A percentile compares a stretch with the other conserved stretches of the same genome.
phyloP scores from a whole-genome alignment of 2,329 filamentous ascomycete genomes.

The Sphaerostilbella broomeana region DNA sequence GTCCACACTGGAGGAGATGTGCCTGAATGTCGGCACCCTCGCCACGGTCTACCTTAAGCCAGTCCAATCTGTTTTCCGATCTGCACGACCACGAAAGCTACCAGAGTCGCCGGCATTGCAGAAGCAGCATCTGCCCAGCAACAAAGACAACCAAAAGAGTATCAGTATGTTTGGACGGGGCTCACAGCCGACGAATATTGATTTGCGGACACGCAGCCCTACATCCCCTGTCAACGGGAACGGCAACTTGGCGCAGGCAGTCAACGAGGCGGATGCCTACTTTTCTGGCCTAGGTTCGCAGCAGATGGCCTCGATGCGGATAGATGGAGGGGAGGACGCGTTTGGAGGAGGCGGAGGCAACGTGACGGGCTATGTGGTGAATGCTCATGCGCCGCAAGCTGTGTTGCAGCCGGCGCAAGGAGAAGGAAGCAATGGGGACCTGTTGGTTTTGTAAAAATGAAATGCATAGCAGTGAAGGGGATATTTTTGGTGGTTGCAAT shows the following conservation, averaged over 20 bases:
- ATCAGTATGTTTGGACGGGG: conserved; percentile 52
- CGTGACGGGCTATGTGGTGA: conserved; percentile 63
- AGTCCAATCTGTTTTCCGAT: conserved; percentile 92
- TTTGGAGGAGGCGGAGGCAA: conserved; percentile 54
- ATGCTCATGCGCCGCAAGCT: conserved; percentile 72
- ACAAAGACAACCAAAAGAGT: conserved; percentile 50
- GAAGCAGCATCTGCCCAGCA: conserved; percentile 54
- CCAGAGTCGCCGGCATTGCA: conserved; percentile 82
- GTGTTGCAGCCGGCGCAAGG: conserved; percentile 64
- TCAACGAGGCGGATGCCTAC: conserved; percentile 82
- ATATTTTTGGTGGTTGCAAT: not conserved
- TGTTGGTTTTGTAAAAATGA: conserved; percentile 54
- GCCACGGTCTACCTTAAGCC: conserved; percentile 98
- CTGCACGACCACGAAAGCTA: conserved; percentile 72
- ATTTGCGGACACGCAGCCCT: conserved; percentile 33
- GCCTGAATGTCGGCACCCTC: conserved; percentile 88
- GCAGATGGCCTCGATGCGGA: conserved; percentile 65
- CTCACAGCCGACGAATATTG: conserved; percentile 45
- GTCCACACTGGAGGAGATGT: conserved; percentile 90
- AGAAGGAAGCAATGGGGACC: conserved; percentile 60
- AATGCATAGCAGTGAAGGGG: not conserved
- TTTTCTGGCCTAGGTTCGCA: conserved; percentile 72
- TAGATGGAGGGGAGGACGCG: conserved; percentile 55
- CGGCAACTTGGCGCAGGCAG: conserved; percentile 59
- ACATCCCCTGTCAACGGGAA: conserved; percentile 20